Base-by-base conservation (phyloP, 1,284 basidiomycete genomes). In the Leccinum subfulvum region DNA sequence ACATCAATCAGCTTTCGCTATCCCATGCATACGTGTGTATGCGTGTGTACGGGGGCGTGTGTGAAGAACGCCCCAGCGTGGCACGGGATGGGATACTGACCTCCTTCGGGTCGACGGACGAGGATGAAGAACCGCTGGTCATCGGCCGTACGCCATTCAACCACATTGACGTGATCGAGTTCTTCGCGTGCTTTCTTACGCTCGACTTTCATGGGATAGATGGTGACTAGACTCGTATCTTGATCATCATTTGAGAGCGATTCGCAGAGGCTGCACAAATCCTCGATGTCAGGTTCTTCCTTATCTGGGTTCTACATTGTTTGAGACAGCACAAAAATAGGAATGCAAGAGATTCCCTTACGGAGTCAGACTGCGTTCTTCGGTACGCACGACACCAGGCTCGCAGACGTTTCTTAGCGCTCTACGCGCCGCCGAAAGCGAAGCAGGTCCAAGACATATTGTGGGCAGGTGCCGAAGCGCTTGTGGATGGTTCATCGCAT, bases 171-270 rank as follows among this genome's bases (percentile, higher is more conserved):
- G 7, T 90, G 81, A 71, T 95, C 94, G 47, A 92, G 79, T 73
- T 98, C 96, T 70, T 92, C 88, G 47, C 94, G 81, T 3, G 89
- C 85, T 70, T 89, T 92, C 78, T 95, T 96, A 68, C 91, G 90
- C 62, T 87, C 86, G 11, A 83, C 86, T 71, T 90, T 92, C 91
- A 97, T 94, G 0, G 97, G 97, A 74, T 91, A 98, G 18, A 85
- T 78, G 9, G 85, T 89, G 33, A 94, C 90, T 18, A 73, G 68
- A 3, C 69, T 72, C 6, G 64, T 55, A 28, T 69, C 69, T 26
- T 39, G 23, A 49, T 74, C 70, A 28, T 71, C 62, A 1, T 67
- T 67, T 11, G 82, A 79, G n/a, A 92, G 73, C 0, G 89, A 86
- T 63, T 85, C 83, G 71, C 95, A 97, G 1, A 93, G 65, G 1